Evolutionary conservation across 225 moss, liverwort and hornwort genomes (phyloP), one percentile per base, ranked within the genome.

Genomic region (Ulota crispa): DNA sequence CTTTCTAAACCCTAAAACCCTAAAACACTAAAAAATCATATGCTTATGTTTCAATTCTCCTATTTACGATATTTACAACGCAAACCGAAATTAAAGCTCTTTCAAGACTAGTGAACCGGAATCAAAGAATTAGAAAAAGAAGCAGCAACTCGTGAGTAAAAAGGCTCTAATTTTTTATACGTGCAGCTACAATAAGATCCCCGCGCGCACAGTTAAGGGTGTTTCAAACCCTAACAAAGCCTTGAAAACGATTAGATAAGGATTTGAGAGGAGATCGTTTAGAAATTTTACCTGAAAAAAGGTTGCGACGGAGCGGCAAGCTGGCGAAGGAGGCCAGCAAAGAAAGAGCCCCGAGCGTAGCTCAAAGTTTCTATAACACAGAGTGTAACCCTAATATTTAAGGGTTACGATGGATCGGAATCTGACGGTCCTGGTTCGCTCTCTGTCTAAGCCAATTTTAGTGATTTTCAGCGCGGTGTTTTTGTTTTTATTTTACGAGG

Each of bases 231-330:
- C 27, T 79, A 6, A 3, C n/a, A 1, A 37, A 66, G 9, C 5
- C 12, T 68, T 1, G 2, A 3, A 70, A 10, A 16, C 4, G 26
- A 27, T 13, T 13, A 7, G 7, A 34, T 9, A 23, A 2, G 0
- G 41, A 41, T 68, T 26, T 0, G 8, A 2, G 3, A 3, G 7
- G 55, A 41, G 21, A 24, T 13, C 1, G 6, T 61, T 28, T 6
- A 73, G 60, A 39, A 70, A 86, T 61, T 21, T 68, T 18, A 89
- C 89, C 86, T 89, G 30, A 27, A 43, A 24, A 9, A 79, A 30
- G 55, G 52, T 20, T 53, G 81, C 73, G 78, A 81, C 54, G 20
- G 45, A 23, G 73, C 76, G 72, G 64, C 65, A 50, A 73, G 60
- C 77, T 78, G 76, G 42, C 81, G 55, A 56, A n/a, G 71, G 55